Conservation (phyloP, 495 filamentous ascomycete species). For the Neurospora sp. region DNA sequence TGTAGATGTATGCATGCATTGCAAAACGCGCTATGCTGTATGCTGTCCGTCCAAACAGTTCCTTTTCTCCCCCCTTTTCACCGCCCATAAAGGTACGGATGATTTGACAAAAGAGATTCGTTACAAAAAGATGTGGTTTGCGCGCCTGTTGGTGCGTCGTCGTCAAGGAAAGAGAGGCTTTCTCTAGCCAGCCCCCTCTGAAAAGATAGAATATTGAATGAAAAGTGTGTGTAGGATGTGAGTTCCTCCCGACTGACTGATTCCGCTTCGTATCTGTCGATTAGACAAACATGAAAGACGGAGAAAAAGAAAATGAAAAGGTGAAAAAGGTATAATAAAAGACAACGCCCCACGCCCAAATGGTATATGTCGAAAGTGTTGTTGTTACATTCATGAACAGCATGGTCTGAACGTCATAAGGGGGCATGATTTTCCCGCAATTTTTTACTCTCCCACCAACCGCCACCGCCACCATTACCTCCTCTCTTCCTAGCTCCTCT, state of each 20-base stretch:
- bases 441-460: slow-evolving; percentile 10
- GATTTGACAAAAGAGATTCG: not conserved
- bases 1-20: not conserved
- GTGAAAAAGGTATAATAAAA: not conserved
- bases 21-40: not conserved
- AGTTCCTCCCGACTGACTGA: not conserved
- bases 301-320: not conserved
- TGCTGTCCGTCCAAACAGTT: not conserved
- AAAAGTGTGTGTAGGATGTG: not conserved
- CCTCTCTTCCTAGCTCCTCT: not conserved
- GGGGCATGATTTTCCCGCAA: slow-evolving; percentile 13
- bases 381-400: slow-evolving; percentile 15
- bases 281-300: not conserved
- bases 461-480: not conserved
- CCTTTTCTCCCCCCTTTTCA: not conserved
- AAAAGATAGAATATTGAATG: not conserved
- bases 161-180: not conserved
- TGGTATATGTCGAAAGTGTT: slow-evolving; percentile 2
- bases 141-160: not conserved
- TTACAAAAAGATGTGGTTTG: not conserved
- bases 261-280: not conserved
- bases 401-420: slow-evolving; percentile 12
- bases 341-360: not conserved
- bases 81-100: not conserved
- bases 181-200: not conserved